phyloP scores from a whole-genome alignment of 345 rosid species.

The Brassica napus region DNA sequence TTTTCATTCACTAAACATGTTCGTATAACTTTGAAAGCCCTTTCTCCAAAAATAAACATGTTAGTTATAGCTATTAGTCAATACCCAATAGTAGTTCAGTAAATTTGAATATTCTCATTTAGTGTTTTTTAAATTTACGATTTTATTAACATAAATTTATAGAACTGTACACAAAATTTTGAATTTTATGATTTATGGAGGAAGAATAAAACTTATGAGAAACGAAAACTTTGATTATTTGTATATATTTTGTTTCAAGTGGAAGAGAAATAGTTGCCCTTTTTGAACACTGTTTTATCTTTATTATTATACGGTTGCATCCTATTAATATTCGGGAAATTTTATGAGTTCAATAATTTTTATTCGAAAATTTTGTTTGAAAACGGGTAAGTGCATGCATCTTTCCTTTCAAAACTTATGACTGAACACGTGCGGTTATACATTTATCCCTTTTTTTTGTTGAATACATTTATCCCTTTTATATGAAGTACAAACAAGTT shows the following conservation, averaged over 20 bases:
- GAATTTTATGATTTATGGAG: background rate
- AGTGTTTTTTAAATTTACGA: background rate
- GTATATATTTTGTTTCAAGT: background rate
- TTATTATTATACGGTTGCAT: background rate
- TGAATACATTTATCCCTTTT: background rate
- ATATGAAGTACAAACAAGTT: background rate
- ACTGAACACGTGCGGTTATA: slow-evolving; percentile 30
- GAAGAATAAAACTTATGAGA: background rate
- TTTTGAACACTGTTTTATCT: background rate
- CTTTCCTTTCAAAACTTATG: slow-evolving; percentile 28
- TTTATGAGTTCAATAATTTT: background rate
- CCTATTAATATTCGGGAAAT: background rate
- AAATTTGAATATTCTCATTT: background rate
- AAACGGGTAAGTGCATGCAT: slow-evolving; percentile 22
- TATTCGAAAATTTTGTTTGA: background rate
- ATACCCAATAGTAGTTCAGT: background rate
- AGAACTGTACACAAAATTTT: background rate
- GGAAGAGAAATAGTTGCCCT: background rate
- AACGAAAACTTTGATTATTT: background rate
- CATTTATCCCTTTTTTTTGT: background rate
- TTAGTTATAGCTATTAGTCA: background rate
- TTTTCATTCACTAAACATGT: background rate
- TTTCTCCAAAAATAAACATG: background rate
- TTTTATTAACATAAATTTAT: background rate
- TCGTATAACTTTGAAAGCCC: background rate